phyloP scores from a whole-genome alignment of 495 filamentous ascomycete species.

The Podospora appendiculata region DNA sequence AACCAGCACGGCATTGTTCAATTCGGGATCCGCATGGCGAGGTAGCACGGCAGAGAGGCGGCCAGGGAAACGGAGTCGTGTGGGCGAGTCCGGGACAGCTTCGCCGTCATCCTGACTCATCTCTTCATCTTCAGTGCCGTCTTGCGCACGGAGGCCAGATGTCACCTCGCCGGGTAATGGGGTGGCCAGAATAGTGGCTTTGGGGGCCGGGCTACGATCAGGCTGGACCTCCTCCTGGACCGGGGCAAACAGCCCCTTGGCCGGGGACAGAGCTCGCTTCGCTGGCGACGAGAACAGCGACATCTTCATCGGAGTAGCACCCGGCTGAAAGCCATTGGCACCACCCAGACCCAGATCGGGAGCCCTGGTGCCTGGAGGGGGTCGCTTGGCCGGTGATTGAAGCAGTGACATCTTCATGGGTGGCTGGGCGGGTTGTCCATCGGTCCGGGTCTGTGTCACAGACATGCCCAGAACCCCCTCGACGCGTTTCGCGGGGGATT shows the following conservation, averaged over 20 bases:
- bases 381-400: slow-evolving; percentile 42
- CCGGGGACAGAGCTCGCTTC: slow-evolving; percentile 36
- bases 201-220: slow-evolving; percentile 10
- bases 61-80: slow-evolving; percentile 37
- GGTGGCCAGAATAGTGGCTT: slow-evolving; percentile 32
- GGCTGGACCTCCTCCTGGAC: slow-evolving; percentile 5
- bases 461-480: slow-evolving; percentile 14
- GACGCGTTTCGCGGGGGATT: slow-evolving; percentile 37
- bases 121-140: slow-evolving; percentile 4
- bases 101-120: slow-evolving; percentile 3
- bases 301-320: slow-evolving; percentile 28
- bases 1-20: slow-evolving; percentile 18
- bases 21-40: slow-evolving; percentile 37
- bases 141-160: not conserved
- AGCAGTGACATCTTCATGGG: slow-evolving; percentile 34
- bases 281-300: slow-evolving; percentile 41
- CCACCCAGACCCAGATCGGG: slow-evolving; percentile 3
- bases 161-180: slow-evolving; percentile 18
- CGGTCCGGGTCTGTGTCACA: not conserved
- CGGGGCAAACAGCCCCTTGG: slow-evolving; percentile 15
- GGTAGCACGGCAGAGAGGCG: slow-evolving; percentile 44
- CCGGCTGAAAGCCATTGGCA: not conserved
- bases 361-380: slow-evolving; percentile 30
- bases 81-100: slow-evolving; percentile 21
- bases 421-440: slow-evolving; percentile 11